phyloP scores from a whole-genome alignment of 2,329 filamentous ascomycete genomes.

The Aspergillus sp. region DNA sequence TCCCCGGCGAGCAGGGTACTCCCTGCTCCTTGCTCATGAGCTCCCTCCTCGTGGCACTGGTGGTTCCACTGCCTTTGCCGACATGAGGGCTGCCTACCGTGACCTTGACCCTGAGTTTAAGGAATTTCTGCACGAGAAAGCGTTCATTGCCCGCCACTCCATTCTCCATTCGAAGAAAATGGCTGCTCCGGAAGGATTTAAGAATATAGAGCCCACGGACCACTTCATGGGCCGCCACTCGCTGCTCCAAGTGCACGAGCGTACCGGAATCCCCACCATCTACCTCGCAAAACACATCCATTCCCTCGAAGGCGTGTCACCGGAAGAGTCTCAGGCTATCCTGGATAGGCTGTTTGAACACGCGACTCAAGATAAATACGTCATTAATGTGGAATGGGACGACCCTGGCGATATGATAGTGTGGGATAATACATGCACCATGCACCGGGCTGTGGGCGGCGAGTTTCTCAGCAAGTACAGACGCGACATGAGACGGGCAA shows the following conservation, averaged over 20 bases:
- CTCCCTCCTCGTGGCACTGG: neutral
- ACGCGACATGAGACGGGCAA: slow-evolving; percentile 57
- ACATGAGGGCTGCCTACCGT: neutral
- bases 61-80: neutral
- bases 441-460: slow-evolving; percentile 38
- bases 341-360: neutral
- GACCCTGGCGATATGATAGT: neutral
- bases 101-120: neutral
- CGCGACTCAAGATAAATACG: neutral
- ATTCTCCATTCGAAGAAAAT: neutral
- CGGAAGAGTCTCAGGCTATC: neutral
- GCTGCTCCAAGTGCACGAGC: neutral
- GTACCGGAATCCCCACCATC: neutral
- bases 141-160: neutral
- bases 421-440: neutral
- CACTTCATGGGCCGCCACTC: too few species aligned
- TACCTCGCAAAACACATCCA: neutral
- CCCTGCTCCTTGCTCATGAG: neutral
- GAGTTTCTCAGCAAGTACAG: slow-evolving; percentile 48
- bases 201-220: too few species aligned
- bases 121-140: neutral
- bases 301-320: neutral
- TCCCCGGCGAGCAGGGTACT: neutral
- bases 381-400: neutral
- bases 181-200: too few species aligned